phyloP scores from a whole-genome alignment of 495 filamentous ascomycete genomes.

The Penicillium canariense region DNA sequence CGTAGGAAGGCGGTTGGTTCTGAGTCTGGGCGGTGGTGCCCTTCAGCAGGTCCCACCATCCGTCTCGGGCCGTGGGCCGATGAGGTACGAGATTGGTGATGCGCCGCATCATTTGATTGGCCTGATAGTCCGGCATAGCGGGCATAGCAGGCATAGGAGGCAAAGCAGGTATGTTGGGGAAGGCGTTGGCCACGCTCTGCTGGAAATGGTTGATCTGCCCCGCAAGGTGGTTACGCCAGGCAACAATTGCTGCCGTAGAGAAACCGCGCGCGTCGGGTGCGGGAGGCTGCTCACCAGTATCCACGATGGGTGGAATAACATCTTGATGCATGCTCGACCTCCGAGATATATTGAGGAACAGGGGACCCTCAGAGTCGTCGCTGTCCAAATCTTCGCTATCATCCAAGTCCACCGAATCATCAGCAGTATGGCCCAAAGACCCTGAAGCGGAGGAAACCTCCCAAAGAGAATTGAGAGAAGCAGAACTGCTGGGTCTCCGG shows the following conservation, averaged over 20 bases:
- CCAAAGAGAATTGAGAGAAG: conserved; percentile 63
- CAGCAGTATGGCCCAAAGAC: conserved; percentile 40
- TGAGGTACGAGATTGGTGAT: conserved; percentile 73
- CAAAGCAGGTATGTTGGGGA: conserved; percentile 63
- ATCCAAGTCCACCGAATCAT: conserved; percentile 40
- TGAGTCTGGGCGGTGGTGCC: conserved; percentile 45
- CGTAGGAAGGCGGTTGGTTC: conserved; percentile 69
- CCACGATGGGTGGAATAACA: conserved; percentile 16
- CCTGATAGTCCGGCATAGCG: conserved; percentile 68
- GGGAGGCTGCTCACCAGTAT: conserved; percentile 26
- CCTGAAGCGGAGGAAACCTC: conserved; percentile 47
- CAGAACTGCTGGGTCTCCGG: conserved; percentile 65
- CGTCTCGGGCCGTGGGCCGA: conserved; percentile 48
- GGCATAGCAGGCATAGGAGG: conserved; percentile 62
- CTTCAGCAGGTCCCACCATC: conserved; percentile 69
- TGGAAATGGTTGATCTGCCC: conserved; percentile 80
- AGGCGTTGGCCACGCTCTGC: conserved; percentile 63
- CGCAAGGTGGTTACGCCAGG: conserved; percentile 73
- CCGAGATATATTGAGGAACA: conserved; percentile 45
- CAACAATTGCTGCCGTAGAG: conserved; percentile 61
- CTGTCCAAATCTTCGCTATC: conserved; percentile 41
- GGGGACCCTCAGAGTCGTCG: conserved; percentile 37
- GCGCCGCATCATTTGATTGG: conserved; percentile 66
- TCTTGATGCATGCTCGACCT: conserved; percentile 46
- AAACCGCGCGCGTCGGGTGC: conserved; percentile 37